Conservation (phyloP, 345 rosid species). For the Salix purpurea region DNA sequence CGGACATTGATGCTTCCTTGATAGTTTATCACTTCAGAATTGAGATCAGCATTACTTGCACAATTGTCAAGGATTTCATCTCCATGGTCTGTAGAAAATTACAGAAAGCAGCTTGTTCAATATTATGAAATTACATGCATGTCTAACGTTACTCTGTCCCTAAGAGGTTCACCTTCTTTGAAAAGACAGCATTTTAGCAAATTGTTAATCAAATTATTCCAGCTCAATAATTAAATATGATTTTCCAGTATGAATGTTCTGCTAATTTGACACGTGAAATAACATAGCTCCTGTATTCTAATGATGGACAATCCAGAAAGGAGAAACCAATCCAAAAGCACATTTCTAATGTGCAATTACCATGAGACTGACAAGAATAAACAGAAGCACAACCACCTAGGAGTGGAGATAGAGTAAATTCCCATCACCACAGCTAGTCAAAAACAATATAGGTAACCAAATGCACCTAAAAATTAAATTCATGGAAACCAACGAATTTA, state of each 20-base stretch:
- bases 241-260: background rate
- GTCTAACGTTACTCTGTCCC: background rate
- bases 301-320: background rate
- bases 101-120: background rate
- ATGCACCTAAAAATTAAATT: background rate
- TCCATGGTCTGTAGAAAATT: constrained; percentile 46
- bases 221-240: background rate
- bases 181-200: background rate
- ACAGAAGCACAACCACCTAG: background rate
- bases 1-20: constrained; percentile 49
- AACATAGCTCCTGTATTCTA: background rate
- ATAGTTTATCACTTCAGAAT: constrained; percentile 40
- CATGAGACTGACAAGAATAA: background rate
- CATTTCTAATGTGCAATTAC: background rate
- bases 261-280: background rate
- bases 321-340: background rate
- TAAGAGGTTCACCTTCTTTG: background rate
- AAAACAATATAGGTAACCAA: background rate
- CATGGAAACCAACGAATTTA: background rate
- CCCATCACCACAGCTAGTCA: background rate
- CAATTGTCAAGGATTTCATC: constrained; percentile 67
- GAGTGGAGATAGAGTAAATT: background rate
- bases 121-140: background rate
- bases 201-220: background rate
- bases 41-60: constrained; percentile 46